Percentiles rank a stretch among this genome's conserved stretches.
These are phyloP conservation scores for Blastocystis sp. DNA, from an alignment of 352 stramenopile genomes.

Conservation along the genomic window DNA sequence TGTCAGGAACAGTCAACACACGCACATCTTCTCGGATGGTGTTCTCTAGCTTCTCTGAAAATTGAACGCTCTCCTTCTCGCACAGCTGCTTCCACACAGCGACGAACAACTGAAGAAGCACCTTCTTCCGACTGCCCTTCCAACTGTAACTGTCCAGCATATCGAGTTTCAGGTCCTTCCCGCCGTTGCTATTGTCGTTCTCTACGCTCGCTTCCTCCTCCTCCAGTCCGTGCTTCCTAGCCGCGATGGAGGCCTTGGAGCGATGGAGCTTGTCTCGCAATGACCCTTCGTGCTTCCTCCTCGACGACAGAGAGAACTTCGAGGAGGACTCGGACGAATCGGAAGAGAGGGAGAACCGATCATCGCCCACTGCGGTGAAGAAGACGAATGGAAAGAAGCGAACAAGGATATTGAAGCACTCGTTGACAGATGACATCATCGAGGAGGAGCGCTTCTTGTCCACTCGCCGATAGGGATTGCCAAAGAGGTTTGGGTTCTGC, in stretches of 20 bases:
- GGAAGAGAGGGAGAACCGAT: not conserved
- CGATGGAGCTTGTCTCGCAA: not conserved
- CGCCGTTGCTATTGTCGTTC: not conserved
- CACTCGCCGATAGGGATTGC: conserved; percentile 18
- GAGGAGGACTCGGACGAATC: not conserved
- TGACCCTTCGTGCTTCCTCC: conserved; percentile 2
- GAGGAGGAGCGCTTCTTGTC: conserved; percentile 21
- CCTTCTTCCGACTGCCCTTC: conserved; percentile 37
- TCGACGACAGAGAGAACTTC: not conserved
- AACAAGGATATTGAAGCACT: conserved; percentile 59
- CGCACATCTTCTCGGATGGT: conserved; percentile 27
- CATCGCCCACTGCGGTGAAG: conserved; percentile 47
- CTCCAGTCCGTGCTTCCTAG: not conserved
- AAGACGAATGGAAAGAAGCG: not conserved
- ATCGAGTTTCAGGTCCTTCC: not conserved
- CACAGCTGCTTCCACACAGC: conserved; percentile 23
- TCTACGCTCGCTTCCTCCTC: not conserved
- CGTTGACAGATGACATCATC: conserved; percentile 20
- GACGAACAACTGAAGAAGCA: conserved; percentile 31
- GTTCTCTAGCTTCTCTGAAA: conserved; percentile 31
- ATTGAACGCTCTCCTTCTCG: conserved; percentile 11
- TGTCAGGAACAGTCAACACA: not conserved
- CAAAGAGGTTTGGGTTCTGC: conserved; percentile 24
- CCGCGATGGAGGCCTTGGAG: conserved; percentile 25
- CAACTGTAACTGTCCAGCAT: conserved; percentile 1